Evolutionary conservation across 176 grass and related monocot species (phyloP), one percentile per base, ranked within the genome.

Genomic region (Miscanthus lutarioriparius): DNA sequence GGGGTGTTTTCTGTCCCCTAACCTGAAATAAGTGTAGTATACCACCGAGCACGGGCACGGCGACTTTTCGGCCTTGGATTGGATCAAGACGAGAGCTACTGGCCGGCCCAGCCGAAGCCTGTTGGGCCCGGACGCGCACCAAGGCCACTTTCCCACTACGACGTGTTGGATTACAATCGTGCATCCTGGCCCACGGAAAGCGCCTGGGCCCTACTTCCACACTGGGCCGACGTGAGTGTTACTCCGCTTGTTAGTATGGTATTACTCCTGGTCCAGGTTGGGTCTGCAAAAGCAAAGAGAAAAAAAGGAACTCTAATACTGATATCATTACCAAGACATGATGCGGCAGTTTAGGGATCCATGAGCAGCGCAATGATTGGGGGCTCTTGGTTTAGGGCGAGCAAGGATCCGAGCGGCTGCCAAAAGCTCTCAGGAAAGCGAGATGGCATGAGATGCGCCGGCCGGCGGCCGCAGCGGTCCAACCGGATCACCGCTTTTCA

Each of bases 401-500:
- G 15, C 37, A 44, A 40, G 8, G 58, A 79, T 80, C 61, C 26
- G 17, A n/a, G 28, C 27, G 62, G 62, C 71, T 65, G 78, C 66
- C 35, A 83, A 32, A 33, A 43, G 72, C 61, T 87, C 36, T 68
- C 36, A 9, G 37, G 53, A 65, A 69, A 78, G 13, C 7, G 26
- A 72, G 36, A 22, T 23, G 54, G 54, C 17, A 40, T n/a, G 64
- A 43, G 64, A 77, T 56, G 78, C 41, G 54, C 54, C 22, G 7
- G 51, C 51, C 51, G 22, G 54, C 54, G 54, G 59, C 49, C 72
- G 36, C 64, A 38, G 27, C 12, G 54, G 49, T 39, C 22, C 64
- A 82, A 67, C 65, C 64, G 72, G 51, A 30, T 41, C 25, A 4
- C 59, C 12, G 37, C 66, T 82, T 44, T 85, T 64, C 75, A 75